Evolutionary conservation across 225 moss, liverwort and hornwort genomes (phyloP), one percentile per base, ranked within the genome.

Genomic region (Pseudoscleropodium purum): DNA sequence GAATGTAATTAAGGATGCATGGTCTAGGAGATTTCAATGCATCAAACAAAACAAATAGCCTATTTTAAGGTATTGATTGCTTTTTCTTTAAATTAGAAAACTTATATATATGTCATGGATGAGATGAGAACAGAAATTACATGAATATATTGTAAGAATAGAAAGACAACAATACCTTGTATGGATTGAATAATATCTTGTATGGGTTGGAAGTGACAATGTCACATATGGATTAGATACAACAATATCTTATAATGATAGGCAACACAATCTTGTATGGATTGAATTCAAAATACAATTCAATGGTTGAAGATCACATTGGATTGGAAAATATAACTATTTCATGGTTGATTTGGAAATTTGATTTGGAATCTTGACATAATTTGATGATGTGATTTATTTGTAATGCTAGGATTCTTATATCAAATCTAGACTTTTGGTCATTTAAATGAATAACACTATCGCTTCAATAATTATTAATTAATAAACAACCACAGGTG

Each of bases 401-500:
- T 1, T 74, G 2, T 43, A 2, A 1, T 27, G 13, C 6, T 62
- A 6, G 13, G 7, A 4, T 29, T 74, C 6, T 17, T 27, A 17
- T 47, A 6, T 45, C 18, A 30, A 75, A 45, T 29, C 9, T 0
- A 74, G 6, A 6, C 4, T 30, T 47, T 10, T 17, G 4, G 30
- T 75, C 18, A 47, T 18, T 29, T 43, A 10, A 16, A 43, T 3
- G 27, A 72, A 41, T 26, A 15, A 27, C 4, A 39, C 15, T 70
- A 25, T 70, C 0, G 3, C 5, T 8, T 41, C 26, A 26, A 26
- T 72, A 41, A 72, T 41, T 39, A 5, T 24, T 25, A n/a, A 19
- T 4, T 3, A 1, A 3, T 11, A 25, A 25, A 7, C 0, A 14
- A 18, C 10, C 5, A 25, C 5, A 8, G 9, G 5, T 33, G 18